Evolutionary conservation across 2,329 filamentous ascomycete species (phyloP), one percentile per base, ranked within the genome.

Genomic region (Colletotrichum chrysophilum): DNA sequence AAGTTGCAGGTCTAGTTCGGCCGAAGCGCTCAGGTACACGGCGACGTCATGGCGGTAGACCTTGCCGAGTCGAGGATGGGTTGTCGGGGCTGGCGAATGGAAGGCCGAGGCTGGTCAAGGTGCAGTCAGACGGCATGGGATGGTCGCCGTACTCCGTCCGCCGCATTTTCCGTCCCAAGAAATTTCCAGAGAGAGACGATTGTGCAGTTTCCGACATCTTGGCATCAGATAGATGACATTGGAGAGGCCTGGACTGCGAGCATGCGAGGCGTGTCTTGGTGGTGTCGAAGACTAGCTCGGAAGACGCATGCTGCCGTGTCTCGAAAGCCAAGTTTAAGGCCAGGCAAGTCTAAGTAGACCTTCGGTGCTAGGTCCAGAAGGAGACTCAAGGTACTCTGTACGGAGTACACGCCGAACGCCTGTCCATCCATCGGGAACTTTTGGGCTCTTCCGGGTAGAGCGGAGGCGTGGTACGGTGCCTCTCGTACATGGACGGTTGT

Each of bases 41-140:
- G 43, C 70, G 56, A 73, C 64, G 64, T 75, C 74, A 69, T 69
- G 48, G 74, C 43, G 74, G 64, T 69, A 64, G 34, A 38, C 58
- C 18, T 68, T 65, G 24, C 32, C 34, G 3, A 30, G 32, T 61
- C 64, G 48, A 55, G 56, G 32, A 48, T 68, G 26, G 48, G 18
- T 24, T 8, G 36, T 5, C 61, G 9, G 26, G 48, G 26, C 21
- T 66, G 58, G 34, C 68, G 30, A 62, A 72, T 62, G 13, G 30
- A 56, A 26, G 38, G 38, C 7, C 56, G 61, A 72, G 68, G 28
- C n/a, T 34, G 32, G 32, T 28, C 30, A 26, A 36, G 32, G 18
- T 66, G 30, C 24, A 30, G 52, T 30, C 26, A 73, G 56, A 68
- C 73, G 70, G 56, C 30, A 65, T 38, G 70, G 56, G 32, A 65